Evolutionary conservation across 495 filamentous ascomycete genomes (phyloP).

Genomic region (Penicillium turbatum): DNA sequence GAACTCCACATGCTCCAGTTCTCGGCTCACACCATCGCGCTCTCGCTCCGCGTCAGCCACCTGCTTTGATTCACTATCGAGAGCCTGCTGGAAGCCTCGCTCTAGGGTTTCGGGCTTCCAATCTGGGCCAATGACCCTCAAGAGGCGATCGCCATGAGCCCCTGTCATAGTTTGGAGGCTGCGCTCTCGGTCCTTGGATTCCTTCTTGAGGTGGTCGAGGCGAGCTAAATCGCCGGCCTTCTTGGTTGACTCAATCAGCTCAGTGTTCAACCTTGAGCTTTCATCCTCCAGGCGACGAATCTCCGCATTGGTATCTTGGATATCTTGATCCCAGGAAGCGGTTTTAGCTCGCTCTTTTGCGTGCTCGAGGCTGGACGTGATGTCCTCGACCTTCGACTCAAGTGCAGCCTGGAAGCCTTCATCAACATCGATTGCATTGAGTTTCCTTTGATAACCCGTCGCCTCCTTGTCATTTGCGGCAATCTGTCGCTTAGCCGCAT

Average conservation of each 20-base stretch:
- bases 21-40: constrained; percentile 63
- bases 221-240: constrained; percentile 74
- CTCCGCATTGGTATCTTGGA: constrained; percentile 56
- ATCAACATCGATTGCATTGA: constrained; percentile 70
- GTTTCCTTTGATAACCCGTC: constrained; percentile 54
- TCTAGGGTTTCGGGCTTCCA: constrained; percentile 74
- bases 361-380: constrained; percentile 56
- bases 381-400: constrained; percentile 66
- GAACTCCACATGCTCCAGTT: constrained; percentile 73
- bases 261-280: constrained; percentile 60
- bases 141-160: constrained; percentile 67
- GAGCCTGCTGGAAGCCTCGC: constrained; percentile 59
- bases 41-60: constrained; percentile 59
- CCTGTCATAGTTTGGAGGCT: constrained; percentile 71
- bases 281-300: constrained; percentile 65
- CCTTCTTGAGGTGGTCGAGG: constrained; percentile 71
- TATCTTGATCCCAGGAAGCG: constrained; percentile 63
- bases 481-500: constrained; percentile 64
- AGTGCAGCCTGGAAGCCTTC: constrained; percentile 75
- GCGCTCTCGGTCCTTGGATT: constrained; percentile 63
- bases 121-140: constrained; percentile 51
- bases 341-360: constrained; percentile 56
- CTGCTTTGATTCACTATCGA: constrained; percentile 51
- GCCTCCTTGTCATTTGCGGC: constrained; percentile 63
- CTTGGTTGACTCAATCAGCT: constrained; percentile 74